phyloP scores from a whole-genome alignment of 2,329 filamentous ascomycete species.

The Verticillium nubilum region DNA sequence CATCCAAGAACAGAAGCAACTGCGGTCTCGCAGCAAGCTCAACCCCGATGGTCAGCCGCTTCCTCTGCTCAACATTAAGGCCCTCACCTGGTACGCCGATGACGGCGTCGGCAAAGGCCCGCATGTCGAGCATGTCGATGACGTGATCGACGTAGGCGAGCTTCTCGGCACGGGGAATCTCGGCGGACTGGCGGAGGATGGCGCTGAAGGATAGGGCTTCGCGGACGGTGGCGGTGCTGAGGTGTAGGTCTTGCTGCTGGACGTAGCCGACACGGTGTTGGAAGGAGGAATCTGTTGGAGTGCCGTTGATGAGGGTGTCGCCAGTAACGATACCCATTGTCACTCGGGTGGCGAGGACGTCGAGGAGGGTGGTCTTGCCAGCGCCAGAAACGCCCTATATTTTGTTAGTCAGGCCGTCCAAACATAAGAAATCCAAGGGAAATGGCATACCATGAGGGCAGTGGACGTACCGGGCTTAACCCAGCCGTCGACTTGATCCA shows the following conservation, averaged over 20 bases:
- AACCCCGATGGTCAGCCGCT: conserved; percentile 67
- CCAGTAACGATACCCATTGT: conserved; percentile 71
- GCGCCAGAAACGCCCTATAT: conserved; percentile 59
- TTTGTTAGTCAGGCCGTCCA: neutral
- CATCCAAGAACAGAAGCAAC: conserved; percentile 70
- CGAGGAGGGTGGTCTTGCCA: conserved; percentile 71
- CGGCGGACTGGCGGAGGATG: conserved; percentile 58
- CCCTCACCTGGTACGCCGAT: conserved; percentile 61
- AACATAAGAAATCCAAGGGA: neutral
- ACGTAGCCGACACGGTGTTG: conserved; percentile 68
- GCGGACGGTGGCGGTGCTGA: conserved; percentile 60
- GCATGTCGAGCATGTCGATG: conserved; percentile 27
- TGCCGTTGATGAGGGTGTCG: conserved; percentile 64
- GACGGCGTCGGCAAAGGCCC: conserved; percentile 64
- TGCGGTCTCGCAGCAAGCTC: conserved; percentile 69
- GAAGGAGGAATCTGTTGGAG: conserved; percentile 58
- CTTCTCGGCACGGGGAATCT: conserved; percentile 31
- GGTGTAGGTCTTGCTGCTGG: conserved; percentile 66
- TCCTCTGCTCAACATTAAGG: conserved; percentile 35
- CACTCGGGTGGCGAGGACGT: conserved; percentile 65
- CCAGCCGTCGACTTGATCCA: conserved; percentile 71
- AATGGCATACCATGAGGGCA: conserved; percentile 57
- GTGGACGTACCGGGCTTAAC: conserved; percentile 71
- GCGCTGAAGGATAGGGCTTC: conserved; percentile 64
- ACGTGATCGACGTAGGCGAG: conserved; percentile 20